Base-by-base conservation (phyloP, 139 green algal species). In the Chlorella sp. region DNA sequence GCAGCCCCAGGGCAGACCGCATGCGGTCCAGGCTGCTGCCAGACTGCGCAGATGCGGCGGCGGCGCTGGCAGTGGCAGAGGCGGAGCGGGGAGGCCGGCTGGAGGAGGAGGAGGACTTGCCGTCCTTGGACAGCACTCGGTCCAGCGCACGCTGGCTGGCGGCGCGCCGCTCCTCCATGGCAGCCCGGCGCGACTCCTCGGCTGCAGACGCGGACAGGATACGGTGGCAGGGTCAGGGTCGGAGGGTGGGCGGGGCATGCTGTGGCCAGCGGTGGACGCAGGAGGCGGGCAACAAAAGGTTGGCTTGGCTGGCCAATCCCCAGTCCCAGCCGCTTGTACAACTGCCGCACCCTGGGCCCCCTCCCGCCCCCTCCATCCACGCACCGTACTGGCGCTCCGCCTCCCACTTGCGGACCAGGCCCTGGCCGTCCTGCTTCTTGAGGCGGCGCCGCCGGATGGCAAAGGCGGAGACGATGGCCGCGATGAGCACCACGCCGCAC, bases 341-440 rank as follows among this genome's bases (percentile, higher is more conserved):
- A n/a, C n/a, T n/a, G n/a, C n/a, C n/a, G n/a, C n/a, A n/a, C n/a
- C n/a, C n/a, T n/a, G n/a, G n/a, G n/a, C n/a, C 13, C 36, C 28
- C 62, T 38, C 28, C 62, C 62, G 2, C 13, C 62, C 62, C 13
- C 3, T 3, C 62, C 34, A 4, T 11, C 67, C 14, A 3, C 67
- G 16, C 77, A 83, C 77, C 77, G 28, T 44, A 43, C 51, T 51
- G 40, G 36, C 77, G 77, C 60, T 83, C 77, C 9, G 16, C 40
- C 60, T 83, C 77, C 77, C 77, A 83, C 40, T 69, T 69, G 56
- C 60, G 58, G 13, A 73, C 77, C 60, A 73, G 22, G 16, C 20
- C 58, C 60, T 40, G 60, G 40, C 77, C 40, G 38, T 83, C 77
- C 28, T 46, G 0, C 56, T 73, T 73, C 28, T 41, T 34, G 13